phyloP scores from a whole-genome alignment of 345 rosid genomes.

The Eucalyptus melliodora region DNA sequence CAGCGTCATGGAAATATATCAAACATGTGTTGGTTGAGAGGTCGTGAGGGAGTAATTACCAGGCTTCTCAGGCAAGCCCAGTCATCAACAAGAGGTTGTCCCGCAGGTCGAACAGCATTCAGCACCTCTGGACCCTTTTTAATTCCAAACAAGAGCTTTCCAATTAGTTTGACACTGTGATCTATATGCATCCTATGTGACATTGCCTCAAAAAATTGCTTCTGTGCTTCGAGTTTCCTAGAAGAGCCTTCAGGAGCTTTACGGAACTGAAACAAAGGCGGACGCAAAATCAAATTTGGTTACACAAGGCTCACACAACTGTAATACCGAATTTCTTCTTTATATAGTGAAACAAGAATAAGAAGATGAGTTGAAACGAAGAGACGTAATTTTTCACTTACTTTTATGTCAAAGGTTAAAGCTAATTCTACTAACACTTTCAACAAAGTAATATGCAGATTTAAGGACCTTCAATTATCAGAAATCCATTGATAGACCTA shows the following conservation, averaged over 20 bases:
- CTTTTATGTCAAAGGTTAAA: not conserved
- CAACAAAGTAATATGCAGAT: not conserved
- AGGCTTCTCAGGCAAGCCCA: slow-evolving; percentile 78
- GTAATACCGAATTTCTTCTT: not conserved
- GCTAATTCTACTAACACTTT: not conserved
- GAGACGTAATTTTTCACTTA: not conserved
- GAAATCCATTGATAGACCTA: not conserved
- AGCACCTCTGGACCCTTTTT: slow-evolving; percentile 54
- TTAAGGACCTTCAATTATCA: not conserved
- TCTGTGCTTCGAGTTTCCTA: slow-evolving; percentile 67
- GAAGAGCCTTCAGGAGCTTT: slow-evolving; percentile 87
- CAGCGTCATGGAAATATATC: not conserved
- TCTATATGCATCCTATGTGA: slow-evolving; percentile 88
- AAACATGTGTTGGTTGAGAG: not conserved
- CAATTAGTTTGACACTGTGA: slow-evolving; percentile 63
- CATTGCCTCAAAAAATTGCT: slow-evolving; percentile 81
- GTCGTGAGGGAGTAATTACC: slow-evolving; percentile 24
- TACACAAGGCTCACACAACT: not conserved
- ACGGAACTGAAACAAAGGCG: slow-evolving; percentile 43
- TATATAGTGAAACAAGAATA: not conserved
- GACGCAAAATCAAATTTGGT: not conserved
- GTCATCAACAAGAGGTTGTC: slow-evolving; percentile 90
- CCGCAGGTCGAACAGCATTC: slow-evolving; percentile 46
- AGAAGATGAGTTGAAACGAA: not conserved
- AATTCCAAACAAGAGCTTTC: slow-evolving; percentile 79